Base-by-base conservation (phyloP, 2,329 filamentous ascomycete species). In the Ploettnerulaceae sp. region DNA sequence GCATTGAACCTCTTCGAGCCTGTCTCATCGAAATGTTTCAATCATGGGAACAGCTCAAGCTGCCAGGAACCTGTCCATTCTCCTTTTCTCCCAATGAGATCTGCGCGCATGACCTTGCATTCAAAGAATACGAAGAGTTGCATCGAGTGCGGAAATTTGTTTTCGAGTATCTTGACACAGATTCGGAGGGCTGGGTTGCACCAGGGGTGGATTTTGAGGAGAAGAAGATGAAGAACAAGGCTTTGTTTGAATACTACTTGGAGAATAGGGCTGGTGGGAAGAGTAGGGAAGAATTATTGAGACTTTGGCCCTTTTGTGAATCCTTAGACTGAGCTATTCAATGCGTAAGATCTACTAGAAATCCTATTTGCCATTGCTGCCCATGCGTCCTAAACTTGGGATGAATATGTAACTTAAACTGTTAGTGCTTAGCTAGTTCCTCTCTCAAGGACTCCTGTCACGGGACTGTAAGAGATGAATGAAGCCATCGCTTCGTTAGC, bases 21-120 rank as follows among this genome's bases (percentile, higher is more conserved):
- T 37, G 34, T 12, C 34, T 37, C 34, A 37, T 37, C 34, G 34
- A 37, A 37, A 25, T 37, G 18, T 37, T 21, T 21, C 34, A 37
- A 37, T 37, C 34, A 37, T 37, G 34, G 34, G 34, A 37, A 9
- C 34, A 37, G 24, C 34, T 37, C 34, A 37, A 37, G 34, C 34
- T 37, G 34, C 34, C 20, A 37, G 34, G 34, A 37, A 37, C 20
- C 34, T 37, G 34, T 21, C 34, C 34, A 14, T 37, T 37, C 34
- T 37, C 34, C 15, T 37, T 37, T 25, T 22, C 34, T 37, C 20
- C 18, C 20, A 25, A 37, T 37, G 34, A 32, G 21, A 34, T 34
- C 32, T 18, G 32, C 20, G 17, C 32, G 12, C 32, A 34, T 34
- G 32, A 34, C 32, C 9, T 34, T 34, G 14, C 32, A 20, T 34